Base-by-base conservation (phyloP, 2,329 filamentous ascomycete genomes). In the Fusarium austroafricanum region DNA sequence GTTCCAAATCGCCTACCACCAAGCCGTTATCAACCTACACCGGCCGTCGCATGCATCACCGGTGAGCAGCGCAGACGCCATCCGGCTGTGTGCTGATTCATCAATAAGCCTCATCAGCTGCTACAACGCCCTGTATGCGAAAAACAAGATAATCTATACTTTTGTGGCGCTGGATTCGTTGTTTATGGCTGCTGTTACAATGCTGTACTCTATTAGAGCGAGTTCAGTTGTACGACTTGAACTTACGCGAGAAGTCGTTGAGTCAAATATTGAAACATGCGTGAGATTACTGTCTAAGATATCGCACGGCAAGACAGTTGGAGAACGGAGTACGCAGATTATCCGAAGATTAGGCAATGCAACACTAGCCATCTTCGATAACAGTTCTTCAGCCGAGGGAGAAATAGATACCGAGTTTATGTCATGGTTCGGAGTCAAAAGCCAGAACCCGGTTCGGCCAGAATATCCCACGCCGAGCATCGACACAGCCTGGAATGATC, bases 1-100 rank as follows among this genome's bases (percentile, higher is more conserved):
- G 70, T 72, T 72, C 17, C 70, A 72, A 15, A 72, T 72, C 10
- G 70, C 70, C 17, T 72, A 72, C 10, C 70, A 72, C 8, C 70
- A 71, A 35, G 70, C 70, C 6, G 70, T 72, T 12, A 58, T 72
- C 18, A 72, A 72, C 31, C 53, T 72, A 12, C 63, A 72, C 26
- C 47, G 70, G 2, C 70, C 70, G 2, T 72, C 70, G 9, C 67
- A 72, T 21, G 70, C 70, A 20, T 72, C 64, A 2, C 70, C 70
- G 1, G 60, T 72, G 2, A 71, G 67, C 31, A 68, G 70, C n/a
- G 62, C 68, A n/a, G 70, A 72, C 0, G 69, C 70, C 0, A 72
- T 72, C 10, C 70, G 70, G 2, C 40, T 72, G 0, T 72, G 70
- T 2, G 70, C 70, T 1, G 70, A 72, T 40, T 72, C 70, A 6